A percentile compares a stretch with the other conserved stretches of the same genome.
phyloP scores from a whole-genome alignment of 768 basidiomycete genomes.

The Cystoderma amianthinum region DNA sequence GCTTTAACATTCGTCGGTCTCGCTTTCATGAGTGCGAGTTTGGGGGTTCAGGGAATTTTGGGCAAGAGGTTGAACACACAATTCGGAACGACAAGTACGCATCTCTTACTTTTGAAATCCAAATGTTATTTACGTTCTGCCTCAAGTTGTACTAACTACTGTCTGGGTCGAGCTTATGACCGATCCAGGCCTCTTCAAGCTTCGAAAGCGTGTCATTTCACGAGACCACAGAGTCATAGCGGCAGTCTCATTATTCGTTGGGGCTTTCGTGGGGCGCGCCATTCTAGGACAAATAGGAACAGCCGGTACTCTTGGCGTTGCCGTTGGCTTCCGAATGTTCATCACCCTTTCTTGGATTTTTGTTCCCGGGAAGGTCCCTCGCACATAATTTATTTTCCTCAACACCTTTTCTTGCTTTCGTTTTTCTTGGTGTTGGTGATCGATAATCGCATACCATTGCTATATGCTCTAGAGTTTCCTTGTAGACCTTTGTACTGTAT shows the following conservation, averaged over 20 bases:
- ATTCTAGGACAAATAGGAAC: constrained; percentile 54
- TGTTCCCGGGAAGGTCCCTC: constrained; percentile 36
- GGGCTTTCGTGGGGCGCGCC: constrained; percentile 62
- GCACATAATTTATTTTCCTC: constrained; percentile 1
- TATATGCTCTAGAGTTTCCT: too few relatives aligned
- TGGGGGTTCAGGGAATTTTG: constrained; percentile 85
- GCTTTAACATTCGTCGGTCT: constrained; percentile 60
- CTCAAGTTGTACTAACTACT: constrained; percentile 72
- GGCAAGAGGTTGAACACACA: constrained; percentile 77
- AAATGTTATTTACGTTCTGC: background rate
- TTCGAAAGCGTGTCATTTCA: constrained; percentile 41
- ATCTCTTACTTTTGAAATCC: constrained; percentile 5
- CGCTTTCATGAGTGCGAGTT: constrained; percentile 73
- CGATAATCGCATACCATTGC: too few relatives aligned
- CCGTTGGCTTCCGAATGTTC: constrained; percentile 53
- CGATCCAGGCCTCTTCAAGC: constrained; percentile 66
- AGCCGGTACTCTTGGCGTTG: constrained; percentile 60
- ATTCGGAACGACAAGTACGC: constrained; percentile 70
- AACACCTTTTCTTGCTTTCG: too few relatives aligned
- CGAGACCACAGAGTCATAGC: constrained; percentile 73
- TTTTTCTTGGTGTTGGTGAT: too few relatives aligned
- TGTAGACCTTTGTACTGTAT: too few relatives aligned
- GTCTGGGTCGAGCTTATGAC: constrained; percentile 87
- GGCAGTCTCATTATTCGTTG: constrained; percentile 62
- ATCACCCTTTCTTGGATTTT: constrained; percentile 63